These are phyloP conservation scores for Malassezia psittaci DNA, from an alignment of 1,284 basidiomycete genomes.

Conservation along the genomic window DNA sequence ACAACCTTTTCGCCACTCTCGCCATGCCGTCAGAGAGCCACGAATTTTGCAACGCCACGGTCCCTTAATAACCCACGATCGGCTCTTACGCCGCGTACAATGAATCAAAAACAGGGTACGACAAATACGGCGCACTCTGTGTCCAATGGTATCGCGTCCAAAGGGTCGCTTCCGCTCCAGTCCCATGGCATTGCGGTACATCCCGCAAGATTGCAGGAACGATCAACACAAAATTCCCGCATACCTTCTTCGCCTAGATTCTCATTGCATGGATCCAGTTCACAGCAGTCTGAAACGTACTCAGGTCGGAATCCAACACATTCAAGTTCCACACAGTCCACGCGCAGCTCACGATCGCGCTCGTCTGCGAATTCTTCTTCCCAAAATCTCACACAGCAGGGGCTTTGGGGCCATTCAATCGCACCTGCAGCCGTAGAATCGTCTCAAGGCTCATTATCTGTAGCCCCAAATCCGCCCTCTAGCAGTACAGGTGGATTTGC, in stretches of 20 bases:
- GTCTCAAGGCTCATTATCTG: slow-evolving; percentile 8
- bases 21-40: neutral
- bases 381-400: slow-evolving; percentile 12
- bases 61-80: no score
- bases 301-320: no score
- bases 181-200: neutral
- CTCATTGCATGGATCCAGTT: no score
- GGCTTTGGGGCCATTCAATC: slow-evolving; percentile 14
- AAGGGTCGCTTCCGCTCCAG: slow-evolving; percentile 18
- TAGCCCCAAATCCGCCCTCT: slow-evolving; percentile 6
- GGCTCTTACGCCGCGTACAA: neutral
- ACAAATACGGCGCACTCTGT: no score
- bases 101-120: neutral
- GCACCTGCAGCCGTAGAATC: slow-evolving; percentile 1
- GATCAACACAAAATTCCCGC: no score
- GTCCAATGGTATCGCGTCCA: neutral
- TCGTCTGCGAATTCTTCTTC: slow-evolving; percentile 1
- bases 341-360: no score
- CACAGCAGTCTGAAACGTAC: no score
- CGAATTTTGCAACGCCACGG: neutral
- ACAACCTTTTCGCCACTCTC: neutral
- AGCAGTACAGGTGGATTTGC: neutral
- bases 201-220: slow-evolving; percentile 1
- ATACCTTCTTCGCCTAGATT: no score
- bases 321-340: no score